These are phyloP conservation scores for Colletotrichum sp. DNA, from an alignment of 2,329 filamentous ascomycete species.

Conservation along the genomic window DNA sequence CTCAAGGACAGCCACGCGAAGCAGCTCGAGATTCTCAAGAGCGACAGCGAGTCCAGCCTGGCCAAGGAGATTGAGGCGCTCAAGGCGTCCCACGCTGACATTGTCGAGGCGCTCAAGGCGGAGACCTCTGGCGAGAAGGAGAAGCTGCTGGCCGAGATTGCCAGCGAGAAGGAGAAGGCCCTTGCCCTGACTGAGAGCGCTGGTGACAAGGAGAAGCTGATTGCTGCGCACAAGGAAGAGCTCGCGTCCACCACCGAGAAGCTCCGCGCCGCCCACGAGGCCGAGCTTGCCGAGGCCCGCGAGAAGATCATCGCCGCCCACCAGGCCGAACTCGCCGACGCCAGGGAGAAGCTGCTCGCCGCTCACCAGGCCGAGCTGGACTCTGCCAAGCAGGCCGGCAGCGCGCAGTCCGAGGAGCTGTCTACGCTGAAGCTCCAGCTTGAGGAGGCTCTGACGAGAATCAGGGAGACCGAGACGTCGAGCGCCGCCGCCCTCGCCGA, in stretches of 20 bases:
- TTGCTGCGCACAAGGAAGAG: constrained; percentile 35
- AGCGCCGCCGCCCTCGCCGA: constrained; percentile 51
- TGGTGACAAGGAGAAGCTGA: constrained; percentile 40
- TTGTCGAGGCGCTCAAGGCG: constrained; percentile 47
- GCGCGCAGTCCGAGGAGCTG: constrained; percentile 40
- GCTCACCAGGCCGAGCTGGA: constrained; percentile 37
- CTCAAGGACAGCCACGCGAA: constrained; percentile 61
- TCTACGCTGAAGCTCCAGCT: constrained; percentile 38
- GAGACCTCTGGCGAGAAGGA: constrained; percentile 45
- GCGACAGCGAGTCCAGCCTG: constrained; percentile 44
- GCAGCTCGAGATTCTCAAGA: constrained; percentile 49
- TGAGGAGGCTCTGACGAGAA: constrained; percentile 32
- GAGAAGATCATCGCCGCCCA: constrained; percentile 47
- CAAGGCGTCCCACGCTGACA: constrained; percentile 47
- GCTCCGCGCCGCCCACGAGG: constrained; percentile 32
- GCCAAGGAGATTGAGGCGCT: constrained; percentile 46
- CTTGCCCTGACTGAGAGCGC: constrained; percentile 46
- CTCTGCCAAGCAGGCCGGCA: constrained; percentile 35
- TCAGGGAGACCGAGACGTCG: constrained; percentile 41
- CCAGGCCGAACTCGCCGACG: constrained; percentile 43
- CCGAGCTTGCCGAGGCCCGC: constrained; percentile 33
- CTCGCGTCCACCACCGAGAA: constrained; percentile 35
- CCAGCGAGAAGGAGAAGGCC: constrained; percentile 42
- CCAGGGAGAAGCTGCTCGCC: constrained; percentile 39
- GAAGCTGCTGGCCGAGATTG: constrained; percentile 36